A percentile compares a stretch with the other conserved stretches of the same genome.
Evolutionary conservation across 257 asterid genomes (phyloP).

Genomic region (Scutellaria baicalensis): DNA sequence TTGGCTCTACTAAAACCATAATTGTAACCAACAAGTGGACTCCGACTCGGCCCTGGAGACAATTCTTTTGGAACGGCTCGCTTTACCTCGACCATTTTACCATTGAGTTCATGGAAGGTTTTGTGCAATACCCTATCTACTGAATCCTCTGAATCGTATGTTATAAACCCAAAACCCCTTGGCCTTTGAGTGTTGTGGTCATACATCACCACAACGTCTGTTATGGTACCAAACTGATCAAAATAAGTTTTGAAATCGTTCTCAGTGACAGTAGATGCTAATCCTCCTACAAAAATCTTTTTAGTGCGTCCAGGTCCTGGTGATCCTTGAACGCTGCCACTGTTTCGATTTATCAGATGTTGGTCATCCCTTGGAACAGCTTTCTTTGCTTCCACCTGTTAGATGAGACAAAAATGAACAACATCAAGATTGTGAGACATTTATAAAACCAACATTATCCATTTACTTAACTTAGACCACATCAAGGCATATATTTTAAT

Average conservation of each 20-base stretch:
- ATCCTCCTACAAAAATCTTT: slow-evolving; percentile 90
- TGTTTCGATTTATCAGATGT: slow-evolving; percentile 43
- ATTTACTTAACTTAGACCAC: neutral
- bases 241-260: slow-evolving; percentile 67
- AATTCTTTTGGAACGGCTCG: slow-evolving; percentile 78
- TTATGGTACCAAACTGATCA: slow-evolving; percentile 67
- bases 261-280: slow-evolving; percentile 77
- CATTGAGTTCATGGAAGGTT: slow-evolving; percentile 71
- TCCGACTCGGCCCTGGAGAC: slow-evolving; percentile 61
- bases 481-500: neutral
- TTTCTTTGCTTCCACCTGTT: slow-evolving; percentile 85
- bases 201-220: slow-evolving; percentile 76
- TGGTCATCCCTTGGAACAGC: slow-evolving; percentile 87
- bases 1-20: slow-evolving; percentile 52
- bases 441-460: neutral
- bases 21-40: slow-evolving; percentile 55
- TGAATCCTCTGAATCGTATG: slow-evolving; percentile 76
- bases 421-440: neutral
- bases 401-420: slow-evolving; percentile 16
- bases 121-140: slow-evolving; percentile 68
- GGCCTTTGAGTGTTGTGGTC: slow-evolving; percentile 89
- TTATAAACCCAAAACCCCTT: slow-evolving; percentile 74
- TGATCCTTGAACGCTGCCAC: slow-evolving; percentile 63
- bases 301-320: slow-evolving; percentile 76
- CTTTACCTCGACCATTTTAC: slow-evolving; percentile 80